These are phyloP conservation scores for Tolypocladium guangdongense DNA, from an alignment of 2,329 filamentous ascomycete species.

Conservation along the genomic window DNA sequence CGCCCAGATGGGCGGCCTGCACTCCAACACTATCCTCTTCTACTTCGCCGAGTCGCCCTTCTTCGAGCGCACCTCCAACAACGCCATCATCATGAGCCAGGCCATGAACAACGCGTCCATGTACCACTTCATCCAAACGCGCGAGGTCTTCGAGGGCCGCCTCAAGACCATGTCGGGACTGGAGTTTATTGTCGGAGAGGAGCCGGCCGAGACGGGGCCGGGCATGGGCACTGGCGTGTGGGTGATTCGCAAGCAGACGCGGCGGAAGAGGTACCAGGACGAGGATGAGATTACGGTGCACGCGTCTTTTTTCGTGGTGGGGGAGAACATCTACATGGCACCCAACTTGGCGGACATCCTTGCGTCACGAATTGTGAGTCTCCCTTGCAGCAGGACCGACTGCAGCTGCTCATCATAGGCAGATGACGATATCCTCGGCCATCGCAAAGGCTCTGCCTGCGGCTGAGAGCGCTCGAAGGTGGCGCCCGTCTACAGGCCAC, in stretches of 20 bases:
- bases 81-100: slow-evolving; percentile 51
- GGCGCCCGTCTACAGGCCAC: slow-evolving; percentile 44
- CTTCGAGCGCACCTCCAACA: slow-evolving; percentile 58
- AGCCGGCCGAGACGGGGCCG: slow-evolving; percentile 51
- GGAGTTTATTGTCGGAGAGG: slow-evolving; percentile 56
- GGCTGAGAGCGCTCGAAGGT: slow-evolving; percentile 38
- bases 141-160: slow-evolving; percentile 52
- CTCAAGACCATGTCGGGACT: slow-evolving; percentile 54
- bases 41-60: slow-evolving; percentile 60
- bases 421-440: slow-evolving; percentile 45
- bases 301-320: slow-evolving; percentile 52
- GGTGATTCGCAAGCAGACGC: slow-evolving; percentile 59
- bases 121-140: slow-evolving; percentile 45
- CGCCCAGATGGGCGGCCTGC: slow-evolving; percentile 44
- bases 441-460: slow-evolving; percentile 42
- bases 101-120: slow-evolving; percentile 50
- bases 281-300: slow-evolving; percentile 51
- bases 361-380: slow-evolving; percentile 43
- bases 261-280: slow-evolving; percentile 42
- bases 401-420: neutral
- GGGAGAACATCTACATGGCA: slow-evolving; percentile 57
- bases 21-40: slow-evolving; percentile 54
- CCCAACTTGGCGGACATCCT: slow-evolving; percentile 50
- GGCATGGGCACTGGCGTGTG: slow-evolving; percentile 58
- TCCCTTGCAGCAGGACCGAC: neutral